Conservation (phyloP, 139 green algal species). For the Chlorella sorokiniana region DNA sequence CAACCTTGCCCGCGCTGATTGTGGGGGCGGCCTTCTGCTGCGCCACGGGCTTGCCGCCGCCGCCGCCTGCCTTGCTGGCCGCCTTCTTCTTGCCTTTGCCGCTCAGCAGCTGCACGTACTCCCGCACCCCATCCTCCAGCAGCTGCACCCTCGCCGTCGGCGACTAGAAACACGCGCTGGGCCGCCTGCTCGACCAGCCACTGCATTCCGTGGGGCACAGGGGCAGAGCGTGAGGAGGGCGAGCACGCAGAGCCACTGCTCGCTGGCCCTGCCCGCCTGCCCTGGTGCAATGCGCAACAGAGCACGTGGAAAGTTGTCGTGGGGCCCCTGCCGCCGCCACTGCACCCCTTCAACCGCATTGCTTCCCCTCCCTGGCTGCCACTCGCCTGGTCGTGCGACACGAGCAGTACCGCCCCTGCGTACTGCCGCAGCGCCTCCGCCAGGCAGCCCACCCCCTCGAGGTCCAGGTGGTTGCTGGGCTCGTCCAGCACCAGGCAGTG, state of each 20-base stretch:
- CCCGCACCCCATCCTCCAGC: constrained; percentile 22
- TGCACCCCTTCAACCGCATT: too few species aligned
- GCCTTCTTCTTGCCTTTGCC: not conserved
- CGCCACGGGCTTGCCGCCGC: not conserved
- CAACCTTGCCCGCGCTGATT: too few species aligned
- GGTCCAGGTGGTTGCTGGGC: constrained; percentile 90
- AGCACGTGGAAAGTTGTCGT: too few species aligned
- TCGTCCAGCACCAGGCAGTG: constrained; percentile 90
- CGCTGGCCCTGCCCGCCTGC: too few species aligned
- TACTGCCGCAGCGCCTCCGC: constrained; percentile 70
- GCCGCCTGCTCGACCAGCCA: constrained; percentile 40
- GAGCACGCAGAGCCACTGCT: too few species aligned
- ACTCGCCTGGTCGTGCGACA: constrained; percentile 70
- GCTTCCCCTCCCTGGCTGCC: not conserved
- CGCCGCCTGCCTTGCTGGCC: not conserved
- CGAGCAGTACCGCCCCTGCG: constrained; percentile 83
- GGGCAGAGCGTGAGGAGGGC: not conserved
- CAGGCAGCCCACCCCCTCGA: constrained; percentile 83
- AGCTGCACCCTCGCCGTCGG: not conserved
- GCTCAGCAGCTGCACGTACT: constrained; percentile 35
- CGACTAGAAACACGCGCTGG: constrained; percentile 19
- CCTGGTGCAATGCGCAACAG: too few species aligned
- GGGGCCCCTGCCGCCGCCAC: too few species aligned
- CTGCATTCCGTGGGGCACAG: not conserved
- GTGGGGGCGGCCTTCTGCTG: not conserved